These are phyloP conservation scores for Silene vulgaris DNA, from an alignment of 179 eudicot species.

Conservation along the genomic window DNA sequence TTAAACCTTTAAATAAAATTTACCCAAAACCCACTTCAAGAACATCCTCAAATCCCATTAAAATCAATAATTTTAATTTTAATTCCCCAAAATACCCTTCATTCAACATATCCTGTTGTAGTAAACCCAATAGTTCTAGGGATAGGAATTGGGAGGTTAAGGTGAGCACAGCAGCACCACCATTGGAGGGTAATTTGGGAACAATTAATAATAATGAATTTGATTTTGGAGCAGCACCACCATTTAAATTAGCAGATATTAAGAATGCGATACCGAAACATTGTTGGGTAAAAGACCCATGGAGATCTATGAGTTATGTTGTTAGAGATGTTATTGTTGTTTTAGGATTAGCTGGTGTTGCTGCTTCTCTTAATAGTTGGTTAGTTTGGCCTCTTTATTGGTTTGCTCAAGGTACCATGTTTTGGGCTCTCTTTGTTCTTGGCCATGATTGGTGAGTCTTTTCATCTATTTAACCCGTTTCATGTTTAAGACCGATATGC, in stretches of 20 bases:
- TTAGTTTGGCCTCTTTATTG: constrained; percentile 85
- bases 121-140: constrained; percentile 17
- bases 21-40: constrained; percentile 49
- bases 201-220: constrained; percentile 27
- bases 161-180: constrained; percentile 45
- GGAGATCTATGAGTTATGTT: constrained; percentile 77
- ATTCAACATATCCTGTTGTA: constrained; percentile 24
- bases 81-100: constrained; percentile 21
- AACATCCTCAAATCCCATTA: constrained; percentile 27
- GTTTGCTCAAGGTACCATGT: constrained; percentile 87
- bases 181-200: constrained; percentile 31
- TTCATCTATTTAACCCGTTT: neutral
- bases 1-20: constrained; percentile 52
- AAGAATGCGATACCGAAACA: constrained; percentile 71
- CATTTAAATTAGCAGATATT: constrained; percentile 55
- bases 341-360: constrained; percentile 69
- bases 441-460: constrained; percentile 77
- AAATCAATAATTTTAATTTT: constrained; percentile 17
- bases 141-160: constrained; percentile 50
- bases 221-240: constrained; percentile 66
- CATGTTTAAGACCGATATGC: too few relatives aligned
- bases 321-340: constrained; percentile 62
- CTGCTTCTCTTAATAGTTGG: constrained; percentile 63
- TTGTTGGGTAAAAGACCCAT: constrained; percentile 83
- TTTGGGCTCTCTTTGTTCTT: constrained; percentile 93